These are phyloP conservation scores for Collariella sp. DNA, from an alignment of 495 filamentous ascomycete species.

Conservation along the genomic window DNA sequence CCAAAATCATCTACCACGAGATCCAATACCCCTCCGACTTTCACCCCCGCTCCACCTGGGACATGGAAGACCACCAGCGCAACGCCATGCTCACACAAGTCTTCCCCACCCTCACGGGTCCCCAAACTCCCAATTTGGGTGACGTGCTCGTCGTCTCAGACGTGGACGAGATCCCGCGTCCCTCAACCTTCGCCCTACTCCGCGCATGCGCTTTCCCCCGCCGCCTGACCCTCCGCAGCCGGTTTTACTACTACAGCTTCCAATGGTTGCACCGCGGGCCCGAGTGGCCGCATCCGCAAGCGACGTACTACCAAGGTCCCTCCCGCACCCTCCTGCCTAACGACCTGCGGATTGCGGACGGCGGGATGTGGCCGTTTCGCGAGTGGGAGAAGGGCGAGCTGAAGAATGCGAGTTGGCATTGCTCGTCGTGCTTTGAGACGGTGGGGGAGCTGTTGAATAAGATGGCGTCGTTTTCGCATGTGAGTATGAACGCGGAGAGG, in stretches of 20 bases:
- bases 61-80: slow-evolving; percentile 44
- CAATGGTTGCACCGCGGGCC: slow-evolving; percentile 44
- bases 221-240: slow-evolving; percentile 42
- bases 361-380: slow-evolving; percentile 23
- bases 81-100: slow-evolving; percentile 43
- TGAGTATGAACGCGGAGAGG: slow-evolving; percentile 34
- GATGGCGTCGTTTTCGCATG: slow-evolving; percentile 45
- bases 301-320: slow-evolving; percentile 43
- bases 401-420: slow-evolving; percentile 46
- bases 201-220: slow-evolving; percentile 43
- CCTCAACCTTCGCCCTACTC: slow-evolving; percentile 35
- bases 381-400: slow-evolving; percentile 35
- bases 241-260: slow-evolving; percentile 51
- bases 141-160: slow-evolving; percentile 43
- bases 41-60: slow-evolving; percentile 33
- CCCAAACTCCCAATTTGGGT: slow-evolving; percentile 21
- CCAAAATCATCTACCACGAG: slow-evolving; percentile 49
- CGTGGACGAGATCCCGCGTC: slow-evolving; percentile 47
- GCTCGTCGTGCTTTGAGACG: slow-evolving; percentile 45
- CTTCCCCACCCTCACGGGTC: slow-evolving; percentile 34
- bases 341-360: slow-evolving; percentile 39
- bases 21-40: slow-evolving; percentile 36
- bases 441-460: slow-evolving; percentile 44
- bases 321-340: slow-evolving; percentile 39
- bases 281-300: slow-evolving; percentile 50